These are phyloP conservation scores for Neoboletus magnificus DNA, from an alignment of 768 basidiomycete species.

Conservation along the genomic window DNA sequence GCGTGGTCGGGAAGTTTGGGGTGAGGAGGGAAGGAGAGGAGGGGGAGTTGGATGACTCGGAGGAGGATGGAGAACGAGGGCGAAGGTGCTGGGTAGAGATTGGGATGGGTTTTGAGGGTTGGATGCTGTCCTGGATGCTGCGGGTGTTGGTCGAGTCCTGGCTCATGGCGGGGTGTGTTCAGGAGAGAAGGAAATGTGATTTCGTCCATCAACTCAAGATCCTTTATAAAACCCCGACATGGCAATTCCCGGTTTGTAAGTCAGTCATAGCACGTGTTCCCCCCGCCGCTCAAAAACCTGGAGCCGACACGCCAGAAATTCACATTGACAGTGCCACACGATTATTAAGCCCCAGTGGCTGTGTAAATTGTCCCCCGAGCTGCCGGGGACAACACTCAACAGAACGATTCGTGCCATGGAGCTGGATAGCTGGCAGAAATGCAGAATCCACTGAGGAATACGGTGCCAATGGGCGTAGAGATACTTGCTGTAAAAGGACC, in stretches of 20 bases:
- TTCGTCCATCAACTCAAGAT: background rate
- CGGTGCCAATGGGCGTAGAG: slow-evolving; percentile 12
- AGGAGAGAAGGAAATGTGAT: background rate
- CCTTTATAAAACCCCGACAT: slow-evolving; percentile 28
- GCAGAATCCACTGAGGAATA: background rate
- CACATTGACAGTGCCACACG: slow-evolving; percentile 1
- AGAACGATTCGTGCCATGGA: background rate
- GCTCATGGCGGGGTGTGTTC: slow-evolving; percentile 15
- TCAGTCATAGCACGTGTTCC: slow-evolving; percentile 19
- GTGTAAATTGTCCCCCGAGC: background rate
- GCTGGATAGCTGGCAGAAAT: background rate
- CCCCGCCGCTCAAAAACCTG: slow-evolving; percentile 10
- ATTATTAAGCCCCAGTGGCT: background rate
- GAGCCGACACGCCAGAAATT: background rate
- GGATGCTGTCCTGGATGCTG: slow-evolving; percentile 30
- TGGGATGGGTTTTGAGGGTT: slow-evolving; percentile 65
- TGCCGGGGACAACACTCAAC: background rate
- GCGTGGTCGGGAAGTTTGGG: slow-evolving; percentile 42
- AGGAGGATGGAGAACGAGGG: slow-evolving; percentile 63
- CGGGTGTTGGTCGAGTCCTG: background rate
- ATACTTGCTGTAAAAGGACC: background rate
- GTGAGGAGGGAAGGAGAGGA: slow-evolving; percentile 52
- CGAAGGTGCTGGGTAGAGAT: slow-evolving; percentile 46
- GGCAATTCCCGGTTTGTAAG: slow-evolving; percentile 22
- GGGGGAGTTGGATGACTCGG: slow-evolving; percentile 52